Base-by-base conservation (phyloP, 2,329 filamentous ascomycete genomes). In the Aspergillus novoparasiticus region DNA sequence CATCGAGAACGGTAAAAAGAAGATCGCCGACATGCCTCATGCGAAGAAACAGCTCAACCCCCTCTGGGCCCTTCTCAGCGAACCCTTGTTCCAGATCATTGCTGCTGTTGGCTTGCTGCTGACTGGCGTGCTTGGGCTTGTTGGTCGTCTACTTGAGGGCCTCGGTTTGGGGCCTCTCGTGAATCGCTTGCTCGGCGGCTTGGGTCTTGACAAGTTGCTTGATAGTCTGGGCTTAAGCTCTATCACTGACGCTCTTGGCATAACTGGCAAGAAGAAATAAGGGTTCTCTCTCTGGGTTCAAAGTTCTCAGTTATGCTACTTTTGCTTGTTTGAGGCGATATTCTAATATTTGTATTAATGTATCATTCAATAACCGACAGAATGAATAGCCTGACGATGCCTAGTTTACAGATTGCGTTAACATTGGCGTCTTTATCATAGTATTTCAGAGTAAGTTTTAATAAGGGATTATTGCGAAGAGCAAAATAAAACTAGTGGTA, bases 31-130 rank as follows among this genome's bases (percentile, higher is more conserved):
- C 74, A 95, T 97, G 91, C 93, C 94, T 6, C 91, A 96, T 69
- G 94, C 93, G 50, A 96, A 97, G 89, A 94, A 96, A 85, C 89
- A 94, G 83, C 85, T 97, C 64, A 97, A 94, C 81, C 93, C 94
- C 12, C 87, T 97, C 34, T 96, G 93, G 93, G 88, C 83, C 34
- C 83, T 97, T 56, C 72, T 79, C 9, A 74, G 72, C 41, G 92
- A 97, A 83, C 94, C 94, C 12, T 83, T 97, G 26, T 92, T 93
- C 85, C 94, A 97, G 85, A 97, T 97, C 75, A 86, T 97, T 56
- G 92, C 93, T 10, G 93, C 92, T 12, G 93, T 97, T 53, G 94
- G 94, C 26, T 81, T 97, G 63, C 79, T 97, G 66, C 83, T 97
- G 64, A 89, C 84, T 58, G 93, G 94, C 76, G 93, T 97, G 0